Evolutionary conservation across 1,139 yeast genomes (phyloP).

Genomic region (Lipomyces yarrowii): DNA sequence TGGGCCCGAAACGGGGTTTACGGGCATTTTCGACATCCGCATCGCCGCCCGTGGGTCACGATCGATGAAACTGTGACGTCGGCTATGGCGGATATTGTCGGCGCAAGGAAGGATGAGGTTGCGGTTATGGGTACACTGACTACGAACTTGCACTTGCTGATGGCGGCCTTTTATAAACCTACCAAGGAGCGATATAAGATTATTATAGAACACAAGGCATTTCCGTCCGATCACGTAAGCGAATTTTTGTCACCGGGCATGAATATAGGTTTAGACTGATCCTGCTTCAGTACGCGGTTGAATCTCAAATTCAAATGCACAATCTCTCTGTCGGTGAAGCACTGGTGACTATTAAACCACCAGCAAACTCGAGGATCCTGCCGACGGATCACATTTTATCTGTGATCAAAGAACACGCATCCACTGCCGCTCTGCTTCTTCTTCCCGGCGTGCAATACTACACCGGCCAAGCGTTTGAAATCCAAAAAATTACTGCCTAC

Average conservation of each 20-base stretch:
- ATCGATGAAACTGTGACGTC: constrained; percentile 77
- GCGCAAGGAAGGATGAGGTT: constrained; percentile 71
- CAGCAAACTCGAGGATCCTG: constrained; percentile 57
- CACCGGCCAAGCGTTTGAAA: constrained; percentile 85
- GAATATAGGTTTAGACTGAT: neutral
- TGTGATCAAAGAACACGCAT: constrained; percentile 59
- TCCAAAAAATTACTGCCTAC: constrained; percentile 61
- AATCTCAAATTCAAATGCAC: constrained; percentile 67
- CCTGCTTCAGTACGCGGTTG: constrained; percentile 61
- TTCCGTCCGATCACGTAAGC: constrained; percentile 73
- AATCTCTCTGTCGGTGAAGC: constrained; percentile 61
- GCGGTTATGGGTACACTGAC: constrained; percentile 89
- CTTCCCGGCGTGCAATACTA: constrained; percentile 91
- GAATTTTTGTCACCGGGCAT: no score
- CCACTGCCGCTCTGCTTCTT: constrained; percentile 70
- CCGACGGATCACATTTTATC: constrained; percentile 64
- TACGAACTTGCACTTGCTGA: constrained; percentile 71
- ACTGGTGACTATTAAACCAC: constrained; percentile 64
- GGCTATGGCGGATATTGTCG: constrained; percentile 70
- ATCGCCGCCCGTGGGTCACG: constrained; percentile 72
- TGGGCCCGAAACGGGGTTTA: constrained; percentile 84
- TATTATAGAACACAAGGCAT: constrained; percentile 81
- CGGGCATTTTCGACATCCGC: constrained; percentile 63
- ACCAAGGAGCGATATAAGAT: constrained; percentile 59
- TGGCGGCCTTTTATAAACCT: constrained; percentile 77